Conservation (phyloP, 139 green algal species). For the Coccomyxa sp. region DNA sequence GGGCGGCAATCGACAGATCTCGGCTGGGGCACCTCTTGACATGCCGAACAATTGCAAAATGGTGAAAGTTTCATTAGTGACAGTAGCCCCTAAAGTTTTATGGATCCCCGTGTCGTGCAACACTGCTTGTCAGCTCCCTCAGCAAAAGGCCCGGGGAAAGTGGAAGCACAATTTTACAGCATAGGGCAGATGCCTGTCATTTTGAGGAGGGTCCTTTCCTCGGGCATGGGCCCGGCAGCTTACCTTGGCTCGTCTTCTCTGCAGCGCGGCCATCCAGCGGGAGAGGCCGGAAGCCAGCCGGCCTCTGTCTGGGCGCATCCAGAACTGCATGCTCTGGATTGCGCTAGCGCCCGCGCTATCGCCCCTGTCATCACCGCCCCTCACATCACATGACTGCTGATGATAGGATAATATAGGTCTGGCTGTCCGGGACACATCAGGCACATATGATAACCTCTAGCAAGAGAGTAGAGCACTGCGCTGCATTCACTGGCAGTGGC, state of each 20-base stretch:
- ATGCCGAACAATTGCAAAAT: not conserved
- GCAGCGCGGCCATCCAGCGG: not conserved
- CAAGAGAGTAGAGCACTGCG: too few species aligned
- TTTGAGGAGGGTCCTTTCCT: not conserved
- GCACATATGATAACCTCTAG: not conserved
- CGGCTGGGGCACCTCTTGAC: not conserved
- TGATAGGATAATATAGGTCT: not conserved
- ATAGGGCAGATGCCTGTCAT: too few species aligned
- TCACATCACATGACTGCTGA: not conserved
- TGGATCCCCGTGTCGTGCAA: not conserved
- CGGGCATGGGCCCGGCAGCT: too few species aligned
- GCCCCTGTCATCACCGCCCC: not conserved
- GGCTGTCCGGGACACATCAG: not conserved
- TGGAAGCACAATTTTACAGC: too few species aligned
- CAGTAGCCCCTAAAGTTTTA: not conserved
- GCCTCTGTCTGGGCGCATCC: not conserved
- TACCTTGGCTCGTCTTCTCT: not conserved
- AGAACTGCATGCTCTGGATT: not conserved
- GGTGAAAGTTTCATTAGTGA: not conserved
- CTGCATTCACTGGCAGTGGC: too few species aligned
- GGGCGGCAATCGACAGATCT: not conserved
- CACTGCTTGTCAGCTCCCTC: not conserved
- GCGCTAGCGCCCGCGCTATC: not conserved
- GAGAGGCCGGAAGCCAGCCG: not conserved
- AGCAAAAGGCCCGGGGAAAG: too few species aligned